Conservation (phyloP, 495 filamentous ascomycete genomes). For the Penicillium parvum region DNA sequence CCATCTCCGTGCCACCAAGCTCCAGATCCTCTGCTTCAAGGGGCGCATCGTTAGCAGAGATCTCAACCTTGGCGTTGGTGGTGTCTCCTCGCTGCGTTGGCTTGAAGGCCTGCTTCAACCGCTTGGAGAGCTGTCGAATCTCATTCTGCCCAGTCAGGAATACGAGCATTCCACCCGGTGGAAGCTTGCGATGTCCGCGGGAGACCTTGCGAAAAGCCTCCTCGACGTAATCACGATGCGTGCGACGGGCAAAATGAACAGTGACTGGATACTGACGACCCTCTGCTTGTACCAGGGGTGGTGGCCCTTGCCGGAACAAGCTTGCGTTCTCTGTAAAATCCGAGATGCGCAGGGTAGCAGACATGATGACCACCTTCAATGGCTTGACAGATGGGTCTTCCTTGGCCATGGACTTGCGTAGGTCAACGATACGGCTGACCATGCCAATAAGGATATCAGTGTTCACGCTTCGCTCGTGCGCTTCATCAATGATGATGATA, state of each 20-base stretch:
- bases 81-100: constrained; percentile 50
- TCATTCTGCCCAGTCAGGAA: constrained; percentile 95
- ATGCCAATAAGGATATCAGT: constrained; percentile 97
- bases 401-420: constrained; percentile 59
- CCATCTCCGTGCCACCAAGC: constrained; percentile 57
- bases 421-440: constrained; percentile 84
- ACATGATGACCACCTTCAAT: constrained; percentile 97
- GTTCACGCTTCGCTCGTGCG: constrained; percentile 95
- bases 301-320: constrained; percentile 70
- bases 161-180: constrained; percentile 87
- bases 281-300: constrained; percentile 84
- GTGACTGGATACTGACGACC: constrained; percentile 92
- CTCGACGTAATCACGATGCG: constrained; percentile 81
- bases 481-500: constrained; percentile 91
- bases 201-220: constrained; percentile 85
- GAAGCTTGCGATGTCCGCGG: constrained; percentile 84
- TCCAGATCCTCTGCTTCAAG: constrained; percentile 87
- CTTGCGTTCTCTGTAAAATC: constrained; percentile 82
- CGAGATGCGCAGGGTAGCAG: constrained; percentile 83
- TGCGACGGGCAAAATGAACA: constrained; percentile 79
- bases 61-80: constrained; percentile 59
- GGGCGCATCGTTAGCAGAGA: constrained; percentile 73
- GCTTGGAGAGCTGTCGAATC: constrained; percentile 72
- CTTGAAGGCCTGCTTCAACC: constrained; percentile 67
- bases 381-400: constrained; percentile 64